Evolutionary conservation across 2,329 filamentous ascomycete genomes (phyloP), one percentile per base, ranked within the genome.

Genomic region (Colletotrichum echinochloae): DNA sequence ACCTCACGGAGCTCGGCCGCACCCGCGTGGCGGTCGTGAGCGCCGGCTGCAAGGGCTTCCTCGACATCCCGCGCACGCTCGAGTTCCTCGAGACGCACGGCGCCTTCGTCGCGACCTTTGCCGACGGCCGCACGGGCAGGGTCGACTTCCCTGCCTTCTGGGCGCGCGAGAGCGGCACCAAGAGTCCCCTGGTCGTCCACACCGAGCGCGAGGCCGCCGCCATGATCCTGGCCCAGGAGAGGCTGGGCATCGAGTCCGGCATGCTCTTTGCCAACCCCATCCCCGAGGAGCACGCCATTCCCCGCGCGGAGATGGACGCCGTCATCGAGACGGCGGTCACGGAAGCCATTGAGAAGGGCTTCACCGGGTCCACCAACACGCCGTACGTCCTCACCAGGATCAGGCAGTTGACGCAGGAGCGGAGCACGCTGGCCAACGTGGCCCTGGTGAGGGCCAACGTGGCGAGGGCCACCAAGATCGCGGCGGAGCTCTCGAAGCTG

Each of bases 91-190:
- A 91, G 79, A 91, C 89, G 0, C 89, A 91, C 77, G 93, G 93
- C 12, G 94, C 94, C 28, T 87, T 91, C 46, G 94, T 98, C 1
- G 92, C 90, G 4, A 98, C 96, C 2, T 99, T 98, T 83, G 91
- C 94, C 30, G 94, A 97, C 80, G 94, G 93, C 1, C 88, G 93
- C 46, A 81, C 83, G 33, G 92, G 90, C 1, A 82, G 87, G 7
- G 88, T 98, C 49, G 92, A 97, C 76, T 96, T 98, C 76, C 96
- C 96, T 1, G 94, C 93, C 0, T 99, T 99, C 80, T 99, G 93
- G 88, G 93, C 93, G 0, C 86, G 95, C 49, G 94, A 98, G 51
- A 98, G 95, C 79, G 94, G 94, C 16, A 83, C 92, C 62, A 90
- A 86, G 79, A 97, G 94, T 77, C 95, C 95, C 0, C 88, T 89